Conservation (phyloP, 2,329 filamentous ascomycete species). For the Aspergillus novoparasiticus region DNA sequence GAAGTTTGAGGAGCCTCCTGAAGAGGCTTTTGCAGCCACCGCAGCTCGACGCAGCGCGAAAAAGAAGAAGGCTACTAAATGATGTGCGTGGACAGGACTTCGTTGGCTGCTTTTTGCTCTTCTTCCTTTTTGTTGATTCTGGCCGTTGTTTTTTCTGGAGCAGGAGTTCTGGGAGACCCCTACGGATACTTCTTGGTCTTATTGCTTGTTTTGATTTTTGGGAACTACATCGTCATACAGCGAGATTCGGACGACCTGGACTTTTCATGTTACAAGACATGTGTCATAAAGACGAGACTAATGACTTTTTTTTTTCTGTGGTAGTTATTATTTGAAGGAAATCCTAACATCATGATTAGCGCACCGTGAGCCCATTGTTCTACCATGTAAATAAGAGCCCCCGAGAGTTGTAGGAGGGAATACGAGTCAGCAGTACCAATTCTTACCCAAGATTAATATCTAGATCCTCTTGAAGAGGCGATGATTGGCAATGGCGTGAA, state of each 20-base stretch:
- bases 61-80: constrained; percentile 32
- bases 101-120: constrained; percentile 1
- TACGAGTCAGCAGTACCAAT: neutral
- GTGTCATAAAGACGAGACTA: neutral
- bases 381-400: neutral
- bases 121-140: constrained; percentile 5
- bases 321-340: neutral
- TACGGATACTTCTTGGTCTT: neutral
- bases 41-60: constrained; percentile 43
- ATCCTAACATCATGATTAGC: neutral
- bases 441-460: neutral
- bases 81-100: neutral
- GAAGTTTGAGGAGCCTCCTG: constrained; percentile 57
- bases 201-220: neutral
- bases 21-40: constrained; percentile 60
- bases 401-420: neutral
- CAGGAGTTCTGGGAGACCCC: neutral
- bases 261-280: neutral
- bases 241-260: neutral
- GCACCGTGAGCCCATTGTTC: neutral
- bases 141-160: neutral
- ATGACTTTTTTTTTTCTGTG: neutral
- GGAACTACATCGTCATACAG: neutral
- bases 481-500: neutral
- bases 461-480: too few species aligned